Conservation (phyloP, 805 yeast genomes). For the Priceomyces castillae region DNA sequence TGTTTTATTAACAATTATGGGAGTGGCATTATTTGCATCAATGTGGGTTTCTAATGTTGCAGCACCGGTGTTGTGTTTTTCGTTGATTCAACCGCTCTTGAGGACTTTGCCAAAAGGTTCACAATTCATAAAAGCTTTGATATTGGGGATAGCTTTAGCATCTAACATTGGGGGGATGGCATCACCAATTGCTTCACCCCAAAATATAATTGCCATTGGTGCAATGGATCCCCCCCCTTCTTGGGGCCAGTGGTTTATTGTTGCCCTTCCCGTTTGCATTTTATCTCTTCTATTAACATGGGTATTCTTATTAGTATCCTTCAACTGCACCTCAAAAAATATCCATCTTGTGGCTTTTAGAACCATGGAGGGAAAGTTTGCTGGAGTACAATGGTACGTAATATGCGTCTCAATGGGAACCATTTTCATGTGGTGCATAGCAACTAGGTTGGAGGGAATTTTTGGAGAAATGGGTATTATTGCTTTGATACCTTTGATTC, state of each 20-base stretch:
- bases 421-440: conserved; percentile 85
- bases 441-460: conserved; percentile 64
- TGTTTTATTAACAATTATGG: conserved; percentile 48
- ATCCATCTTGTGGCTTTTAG: conserved; percentile 55
- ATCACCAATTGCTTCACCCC: conserved; percentile 55
- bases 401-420: conserved; percentile 65
- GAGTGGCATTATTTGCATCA: conserved; percentile 49
- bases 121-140: conserved; percentile 38
- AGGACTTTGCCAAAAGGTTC: conserved; percentile 44
- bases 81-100: conserved; percentile 48
- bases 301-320: conserved; percentile 53
- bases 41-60: conserved; percentile 62
- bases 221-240: conserved; percentile 51
- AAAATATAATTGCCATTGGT: conserved; percentile 53
- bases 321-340: conserved; percentile 49
- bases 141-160: conserved; percentile 49
- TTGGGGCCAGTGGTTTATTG: conserved; percentile 58
- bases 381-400: conserved; percentile 73
- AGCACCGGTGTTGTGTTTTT: conserved; percentile 53
- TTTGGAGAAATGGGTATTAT: conserved; percentile 98
- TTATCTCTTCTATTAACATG: conserved; percentile 40
- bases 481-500: conserved; percentile 83
- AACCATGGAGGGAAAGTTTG: conserved; percentile 62
- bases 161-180: conserved; percentile 57
- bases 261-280: conserved; percentile 47